Evolutionary conservation across 2,329 filamentous ascomycete species (phyloP).

Genomic region (Allantophomopsis lycopodina): DNA sequence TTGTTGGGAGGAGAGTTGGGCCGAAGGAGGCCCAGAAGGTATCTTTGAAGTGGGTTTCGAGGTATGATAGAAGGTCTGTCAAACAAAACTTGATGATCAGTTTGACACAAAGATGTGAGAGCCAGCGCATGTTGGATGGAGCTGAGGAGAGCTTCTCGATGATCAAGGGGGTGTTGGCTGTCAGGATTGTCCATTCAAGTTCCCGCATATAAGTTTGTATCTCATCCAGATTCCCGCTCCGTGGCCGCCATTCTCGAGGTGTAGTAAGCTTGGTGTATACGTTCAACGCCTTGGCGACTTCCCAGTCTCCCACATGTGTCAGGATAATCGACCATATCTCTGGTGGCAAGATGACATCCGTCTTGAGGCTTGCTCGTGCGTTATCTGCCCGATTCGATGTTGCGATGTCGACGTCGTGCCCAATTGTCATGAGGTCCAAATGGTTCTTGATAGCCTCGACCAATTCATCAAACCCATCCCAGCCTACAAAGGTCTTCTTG

Average conservation of each 20-base stretch:
- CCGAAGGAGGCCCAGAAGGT: conserved; percentile 82
- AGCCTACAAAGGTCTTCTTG: conserved; percentile 40
- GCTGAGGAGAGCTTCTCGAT: conserved; percentile 61
- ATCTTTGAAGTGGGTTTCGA: conserved; percentile 52
- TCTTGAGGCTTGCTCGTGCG: conserved; percentile 25
- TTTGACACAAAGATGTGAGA: conserved; percentile 73
- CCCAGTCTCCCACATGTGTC: conserved; percentile 79
- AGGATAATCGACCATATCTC: conserved; percentile 88
- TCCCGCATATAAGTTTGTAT: conserved; percentile 62
- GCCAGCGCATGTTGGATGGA: conserved; percentile 51
- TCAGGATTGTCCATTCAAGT: conserved; percentile 75
- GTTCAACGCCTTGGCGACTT: conserved; percentile 67
- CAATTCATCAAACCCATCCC: conserved; percentile 58
- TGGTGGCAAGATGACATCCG: conserved; percentile 45
- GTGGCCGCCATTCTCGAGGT: conserved; percentile 57
- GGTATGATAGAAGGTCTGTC: conserved; percentile 61
- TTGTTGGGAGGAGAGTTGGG: conserved; percentile 69
- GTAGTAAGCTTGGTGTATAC: conserved; percentile 67
- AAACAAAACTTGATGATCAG: conserved; percentile 87
- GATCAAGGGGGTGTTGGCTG: conserved; percentile 54
- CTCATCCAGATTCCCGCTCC: conserved; percentile 47
- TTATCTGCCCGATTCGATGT: conserved; percentile 22
- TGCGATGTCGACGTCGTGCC: conserved; percentile 44
- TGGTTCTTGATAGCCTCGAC: conserved; percentile 65
- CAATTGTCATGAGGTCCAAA: conserved; percentile 60